phyloP scores from a whole-genome alignment of 1,284 basidiomycete genomes.

The Microbotryomycetes sp. region DNA sequence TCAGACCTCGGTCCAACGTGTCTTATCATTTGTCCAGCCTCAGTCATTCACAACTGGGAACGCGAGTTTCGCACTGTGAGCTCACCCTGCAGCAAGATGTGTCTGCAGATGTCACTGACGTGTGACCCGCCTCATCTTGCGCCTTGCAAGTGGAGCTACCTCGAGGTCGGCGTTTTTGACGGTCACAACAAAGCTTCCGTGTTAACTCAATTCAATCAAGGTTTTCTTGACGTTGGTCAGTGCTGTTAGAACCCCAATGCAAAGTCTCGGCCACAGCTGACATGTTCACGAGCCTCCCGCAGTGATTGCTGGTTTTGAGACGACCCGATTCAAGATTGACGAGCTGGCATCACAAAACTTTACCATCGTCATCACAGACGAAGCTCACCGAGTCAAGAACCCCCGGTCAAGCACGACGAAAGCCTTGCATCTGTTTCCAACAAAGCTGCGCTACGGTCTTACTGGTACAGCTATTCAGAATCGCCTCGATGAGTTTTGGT shows the following conservation, averaged over 20 bases:
- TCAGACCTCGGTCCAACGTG: slow-evolving; percentile 70
- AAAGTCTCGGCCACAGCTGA: slow-evolving; percentile 23
- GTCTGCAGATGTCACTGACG: slow-evolving; percentile 81
- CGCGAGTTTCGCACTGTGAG: slow-evolving; percentile 87
- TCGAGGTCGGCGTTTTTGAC: slow-evolving; percentile 90
- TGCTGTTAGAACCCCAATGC: slow-evolving; percentile 46
- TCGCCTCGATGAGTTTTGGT: slow-evolving; percentile 73
- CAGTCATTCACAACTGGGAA: slow-evolving; percentile 96
- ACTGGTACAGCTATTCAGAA: slow-evolving; percentile 81
- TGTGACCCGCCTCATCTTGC: too few species aligned
- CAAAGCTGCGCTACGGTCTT: slow-evolving; percentile 62
- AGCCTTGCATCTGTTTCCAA: slow-evolving; percentile 60
- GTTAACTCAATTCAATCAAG: slow-evolving; percentile 75
- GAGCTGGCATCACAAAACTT: slow-evolving; percentile 53
- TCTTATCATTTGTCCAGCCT: slow-evolving; percentile 88
- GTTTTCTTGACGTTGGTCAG: slow-evolving; percentile 22
- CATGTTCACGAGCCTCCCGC: slow-evolving; percentile 21
- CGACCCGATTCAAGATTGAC: slow-evolving; percentile 60
- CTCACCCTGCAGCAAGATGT: slow-evolving; percentile 91
- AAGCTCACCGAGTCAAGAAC: slow-evolving; percentile 76
- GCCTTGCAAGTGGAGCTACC: slow-evolving; percentile 78
- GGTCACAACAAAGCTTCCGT: slow-evolving; percentile 93
- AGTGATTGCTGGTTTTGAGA: slow-evolving; percentile 68
- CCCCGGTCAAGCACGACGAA: slow-evolving; percentile 54
- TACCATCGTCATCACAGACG: slow-evolving; percentile 64